Conservation (phyloP, 768 basidiomycete genomes). For the Trametes coccinea region DNA sequence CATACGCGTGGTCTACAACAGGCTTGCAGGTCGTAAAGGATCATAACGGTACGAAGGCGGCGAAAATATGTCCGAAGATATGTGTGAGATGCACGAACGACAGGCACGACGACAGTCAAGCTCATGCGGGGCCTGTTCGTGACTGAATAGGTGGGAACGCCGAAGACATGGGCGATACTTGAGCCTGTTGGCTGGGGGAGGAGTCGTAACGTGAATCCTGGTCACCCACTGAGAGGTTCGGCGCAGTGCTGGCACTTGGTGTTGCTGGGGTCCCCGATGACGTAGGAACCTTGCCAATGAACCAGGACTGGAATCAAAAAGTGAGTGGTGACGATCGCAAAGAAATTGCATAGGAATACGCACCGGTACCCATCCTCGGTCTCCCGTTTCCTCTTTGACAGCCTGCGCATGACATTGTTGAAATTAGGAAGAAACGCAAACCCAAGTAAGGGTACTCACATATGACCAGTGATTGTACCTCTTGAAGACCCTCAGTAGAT, state of each 20-base stretch:
- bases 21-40: conserved; percentile 13
- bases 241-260: conserved; percentile 41
- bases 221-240: conserved; percentile 23
- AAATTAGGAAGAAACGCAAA: conserved; percentile 5
- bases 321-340: conserved; percentile 13
- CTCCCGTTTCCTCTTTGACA: conserved; percentile 90
- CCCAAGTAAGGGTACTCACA: conserved; percentile 43
- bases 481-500: conserved; percentile 90
- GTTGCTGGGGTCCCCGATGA: conserved; percentile 42
- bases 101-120: background rate
- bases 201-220: conserved; percentile 31
- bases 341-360: conserved; percentile 29
- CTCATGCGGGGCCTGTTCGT: conserved; percentile 26
- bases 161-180: conserved; percentile 78
- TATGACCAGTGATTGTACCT: conserved; percentile 98
- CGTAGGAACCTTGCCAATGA: conserved; percentile 80
- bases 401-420: conserved; percentile 51
- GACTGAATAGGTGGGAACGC: conserved; percentile 60
- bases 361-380: conserved; percentile 95
- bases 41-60: conserved; percentile 5
- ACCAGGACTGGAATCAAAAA: conserved; percentile 69
- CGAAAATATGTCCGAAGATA: background rate
- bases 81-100: background rate
- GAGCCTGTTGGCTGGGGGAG: conserved; percentile 47
- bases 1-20: background rate